Percentiles rank a stretch among this genome's conserved stretches.
Evolutionary conservation across 2,329 filamentous ascomycete genomes (phyloP).

Genomic region (Neoascochyta sp.): DNA sequence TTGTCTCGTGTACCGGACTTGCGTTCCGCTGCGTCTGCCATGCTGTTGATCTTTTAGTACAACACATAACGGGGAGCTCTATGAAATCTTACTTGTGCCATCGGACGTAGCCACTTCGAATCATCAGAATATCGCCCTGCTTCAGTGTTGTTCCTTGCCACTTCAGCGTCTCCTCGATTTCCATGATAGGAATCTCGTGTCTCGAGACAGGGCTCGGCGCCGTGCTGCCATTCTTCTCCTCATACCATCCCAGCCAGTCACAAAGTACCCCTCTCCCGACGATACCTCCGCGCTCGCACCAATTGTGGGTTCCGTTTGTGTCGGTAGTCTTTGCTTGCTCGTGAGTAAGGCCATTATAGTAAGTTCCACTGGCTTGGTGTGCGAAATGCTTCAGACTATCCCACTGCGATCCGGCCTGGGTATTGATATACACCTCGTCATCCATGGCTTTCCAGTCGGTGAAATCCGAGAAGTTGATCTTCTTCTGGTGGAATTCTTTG

Average conservation of each 20-base stretch:
- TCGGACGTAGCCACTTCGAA: slow-evolving; percentile 47
- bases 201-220: slow-evolving; percentile 24
- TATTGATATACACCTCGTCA: slow-evolving; percentile 32
- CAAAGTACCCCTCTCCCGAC: slow-evolving; percentile 34
- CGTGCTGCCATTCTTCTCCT: slow-evolving; percentile 25
- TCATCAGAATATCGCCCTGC: slow-evolving; percentile 36
- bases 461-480: slow-evolving; percentile 44
- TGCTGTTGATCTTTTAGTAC: slow-evolving; percentile 5
- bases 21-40: slow-evolving; percentile 22
- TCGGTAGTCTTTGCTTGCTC: slow-evolving; percentile 19
- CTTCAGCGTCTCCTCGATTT: slow-evolving; percentile 27
- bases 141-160: slow-evolving; percentile 27
- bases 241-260: slow-evolving; percentile 34
- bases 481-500: slow-evolving; percentile 49
- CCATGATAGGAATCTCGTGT: slow-evolving; percentile 31
- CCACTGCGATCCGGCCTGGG: slow-evolving; percentile 36
- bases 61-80: background rate
- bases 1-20: slow-evolving; percentile 33
- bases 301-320: slow-evolving; percentile 35
- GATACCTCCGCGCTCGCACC: slow-evolving; percentile 37
- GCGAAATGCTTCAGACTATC: slow-evolving; percentile 37
- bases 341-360: slow-evolving; percentile 33
- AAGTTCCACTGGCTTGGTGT: slow-evolving; percentile 26
- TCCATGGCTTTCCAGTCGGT: slow-evolving; percentile 27
- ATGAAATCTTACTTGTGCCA: slow-evolving; percentile 29